phyloP scores from a whole-genome alignment of 805 yeast species.

The Hanseniaspora singularis region DNA sequence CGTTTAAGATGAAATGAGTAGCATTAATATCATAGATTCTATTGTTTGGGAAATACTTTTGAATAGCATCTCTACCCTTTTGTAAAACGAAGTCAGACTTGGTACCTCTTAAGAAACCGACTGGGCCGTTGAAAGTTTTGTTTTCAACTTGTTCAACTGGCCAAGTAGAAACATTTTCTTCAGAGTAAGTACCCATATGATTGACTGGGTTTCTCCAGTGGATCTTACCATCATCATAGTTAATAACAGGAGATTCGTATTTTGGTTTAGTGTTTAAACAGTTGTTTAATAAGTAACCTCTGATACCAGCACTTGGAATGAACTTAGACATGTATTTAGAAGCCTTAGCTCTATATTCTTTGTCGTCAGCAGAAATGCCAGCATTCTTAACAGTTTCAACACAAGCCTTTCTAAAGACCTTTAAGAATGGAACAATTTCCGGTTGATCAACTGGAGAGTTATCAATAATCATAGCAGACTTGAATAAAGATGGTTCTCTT shows the following conservation, averaged over 20 bases:
- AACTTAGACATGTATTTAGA: conserved; percentile 18
- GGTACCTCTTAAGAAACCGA: conserved; percentile 32
- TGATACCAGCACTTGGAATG: conserved; percentile 23
- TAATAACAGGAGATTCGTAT: conserved; percentile 21
- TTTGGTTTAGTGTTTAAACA: conserved; percentile 27
- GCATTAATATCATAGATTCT: conserved; percentile 22
- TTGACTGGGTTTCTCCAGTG: conserved; percentile 30
- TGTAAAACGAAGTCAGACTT: conserved; percentile 32
- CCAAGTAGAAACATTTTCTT: conserved; percentile 28
- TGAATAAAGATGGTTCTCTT: conserved; percentile 31
- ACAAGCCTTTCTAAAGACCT: conserved; percentile 31
- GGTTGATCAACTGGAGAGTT: conserved; percentile 34
- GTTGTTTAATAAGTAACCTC: conserved; percentile 34
- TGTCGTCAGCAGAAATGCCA: conserved; percentile 22
- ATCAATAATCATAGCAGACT: conserved; percentile 35
- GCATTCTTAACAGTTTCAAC: conserved; percentile 21
- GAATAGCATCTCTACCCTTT: conserved; percentile 22
- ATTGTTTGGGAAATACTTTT: conserved; percentile 25
- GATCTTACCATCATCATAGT: conserved; percentile 24
- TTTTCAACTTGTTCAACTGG: conserved; percentile 23
- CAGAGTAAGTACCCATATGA: conserved; percentile 24
- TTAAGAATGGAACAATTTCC: conserved; percentile 30
- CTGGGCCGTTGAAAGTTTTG: conserved; percentile 28
- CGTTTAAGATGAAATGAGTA: conserved; percentile 32
- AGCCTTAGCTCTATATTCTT: conserved; percentile 26